These are phyloP conservation scores for Pichia deserticola DNA, from an alignment of 805 yeast species.

Conservation along the genomic window DNA sequence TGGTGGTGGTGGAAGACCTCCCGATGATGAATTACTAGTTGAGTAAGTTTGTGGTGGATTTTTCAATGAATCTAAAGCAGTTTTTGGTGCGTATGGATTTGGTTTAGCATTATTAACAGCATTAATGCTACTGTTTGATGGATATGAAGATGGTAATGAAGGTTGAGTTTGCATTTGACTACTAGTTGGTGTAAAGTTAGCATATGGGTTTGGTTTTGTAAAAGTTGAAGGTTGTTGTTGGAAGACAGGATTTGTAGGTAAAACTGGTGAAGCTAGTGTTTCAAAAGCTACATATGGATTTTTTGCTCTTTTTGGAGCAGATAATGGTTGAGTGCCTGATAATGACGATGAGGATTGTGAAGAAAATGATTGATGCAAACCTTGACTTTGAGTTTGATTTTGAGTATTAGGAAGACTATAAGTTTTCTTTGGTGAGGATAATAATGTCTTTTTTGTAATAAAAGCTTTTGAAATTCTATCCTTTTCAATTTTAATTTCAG, in stretches of 20 bases:
- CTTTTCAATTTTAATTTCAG: slow-evolving; percentile 63
- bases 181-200: background rate
- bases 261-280: background rate
- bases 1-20: slow-evolving; percentile 20
- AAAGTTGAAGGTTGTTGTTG: background rate
- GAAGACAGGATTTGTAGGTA: background rate
- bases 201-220: background rate
- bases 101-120: slow-evolving; percentile 13
- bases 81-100: slow-evolving; percentile 31
- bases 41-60: slow-evolving; percentile 10
- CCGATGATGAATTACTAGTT: slow-evolving; percentile 9
- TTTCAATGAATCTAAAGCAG: slow-evolving; percentile 29
- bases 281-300: slow-evolving; percentile 17
- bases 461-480: slow-evolving; percentile 72
- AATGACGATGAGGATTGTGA: slow-evolving; percentile 6
- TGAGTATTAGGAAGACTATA: slow-evolving; percentile 4
- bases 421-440: slow-evolving; percentile 8
- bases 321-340: background rate
- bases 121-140: background rate
- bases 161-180: background rate
- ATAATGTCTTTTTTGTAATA: slow-evolving; percentile 8
- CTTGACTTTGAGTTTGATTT: background rate
- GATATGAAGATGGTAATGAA: background rate
- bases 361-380: background rate
- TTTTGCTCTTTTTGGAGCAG: background rate